Percentiles rank a stretch among this genome's conserved stretches.
Conservation (phyloP, 2,329 filamentous ascomycete species). For the Diplodia sapinea region DNA sequence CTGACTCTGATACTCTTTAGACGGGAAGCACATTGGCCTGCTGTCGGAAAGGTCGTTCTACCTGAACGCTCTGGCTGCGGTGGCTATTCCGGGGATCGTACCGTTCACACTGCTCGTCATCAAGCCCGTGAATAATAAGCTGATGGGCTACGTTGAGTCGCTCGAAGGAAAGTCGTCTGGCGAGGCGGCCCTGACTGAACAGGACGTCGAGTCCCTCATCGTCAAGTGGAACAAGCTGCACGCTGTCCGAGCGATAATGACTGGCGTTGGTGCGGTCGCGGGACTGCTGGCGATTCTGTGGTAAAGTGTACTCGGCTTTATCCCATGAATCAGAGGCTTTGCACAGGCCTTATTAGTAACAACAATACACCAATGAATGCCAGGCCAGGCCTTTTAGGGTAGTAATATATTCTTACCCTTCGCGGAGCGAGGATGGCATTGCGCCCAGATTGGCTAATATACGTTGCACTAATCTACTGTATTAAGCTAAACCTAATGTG, state of each 20-base stretch:
- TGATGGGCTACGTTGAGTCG: conserved; percentile 35
- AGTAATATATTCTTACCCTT: too few relatives aligned
- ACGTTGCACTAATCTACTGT: too few relatives aligned
- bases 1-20: conserved; percentile 1
- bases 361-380: too few relatives aligned
- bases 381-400: too few relatives aligned
- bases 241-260: conserved; percentile 8
- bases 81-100: conserved; percentile 36
- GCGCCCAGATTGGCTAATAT: too few relatives aligned
- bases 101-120: conserved; percentile 39
- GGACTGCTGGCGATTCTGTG: conserved; percentile 27
- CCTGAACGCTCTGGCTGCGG: conserved; percentile 37
- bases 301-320: background rate
- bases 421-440: too few relatives aligned
- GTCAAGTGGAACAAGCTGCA: conserved; percentile 38
- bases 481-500: too few relatives aligned
- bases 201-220: conserved; percentile 34
- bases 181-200: conserved; percentile 27
- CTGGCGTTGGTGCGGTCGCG: conserved; percentile 11
- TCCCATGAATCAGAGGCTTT: too few relatives aligned
- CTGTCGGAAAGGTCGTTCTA: conserved; percentile 28
- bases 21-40: conserved; percentile 28
- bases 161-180: conserved; percentile 6
- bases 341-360: too few relatives aligned
- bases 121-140: conserved; percentile 33